A percentile compares a stretch with the other conserved stretches of the same genome.
phyloP scores from a whole-genome alignment of 73 alveolate species.

The Paramecium biaurelia region DNA sequence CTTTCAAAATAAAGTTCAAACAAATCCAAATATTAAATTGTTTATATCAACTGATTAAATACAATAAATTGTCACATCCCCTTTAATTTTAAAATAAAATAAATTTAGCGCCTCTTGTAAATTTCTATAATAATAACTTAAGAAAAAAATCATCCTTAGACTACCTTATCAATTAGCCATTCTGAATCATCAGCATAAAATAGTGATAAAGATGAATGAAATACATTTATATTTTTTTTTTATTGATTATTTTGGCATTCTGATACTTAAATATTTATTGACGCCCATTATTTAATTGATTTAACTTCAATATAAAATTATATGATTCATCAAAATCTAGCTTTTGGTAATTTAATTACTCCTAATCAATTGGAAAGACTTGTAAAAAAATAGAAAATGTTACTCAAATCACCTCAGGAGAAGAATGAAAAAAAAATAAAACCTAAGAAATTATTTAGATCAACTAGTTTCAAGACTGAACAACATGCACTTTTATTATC shows the following conservation, averaged over 20 bases:
- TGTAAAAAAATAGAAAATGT: neutral
- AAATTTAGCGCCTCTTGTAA: neutral
- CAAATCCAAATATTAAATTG: neutral
- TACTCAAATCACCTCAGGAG: neutral
- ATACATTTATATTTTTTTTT: neutral
- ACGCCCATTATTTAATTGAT: neutral
- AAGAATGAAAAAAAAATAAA: neutral
- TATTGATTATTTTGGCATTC: neutral
- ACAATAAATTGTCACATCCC: neutral
- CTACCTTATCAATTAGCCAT: neutral
- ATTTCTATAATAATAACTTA: neutral
- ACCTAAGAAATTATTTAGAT: neutral
- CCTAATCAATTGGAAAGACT: neutral
- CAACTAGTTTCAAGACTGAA: constrained; percentile 7
- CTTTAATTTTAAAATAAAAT: neutral
- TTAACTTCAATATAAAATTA: neutral
- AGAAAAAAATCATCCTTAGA: neutral
- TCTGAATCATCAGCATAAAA: neutral
- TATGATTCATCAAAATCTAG: neutral
- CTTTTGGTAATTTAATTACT: neutral
- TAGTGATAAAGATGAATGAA: neutral
- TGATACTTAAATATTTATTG: neutral
- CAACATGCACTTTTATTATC: neutral
- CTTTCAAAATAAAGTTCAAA: neutral
- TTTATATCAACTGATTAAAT: neutral